Evolutionary conservation across 805 yeast genomes (phyloP), one percentile per base, ranked within the genome.

Genomic region (Vanderwaltozyma polyspora): DNA sequence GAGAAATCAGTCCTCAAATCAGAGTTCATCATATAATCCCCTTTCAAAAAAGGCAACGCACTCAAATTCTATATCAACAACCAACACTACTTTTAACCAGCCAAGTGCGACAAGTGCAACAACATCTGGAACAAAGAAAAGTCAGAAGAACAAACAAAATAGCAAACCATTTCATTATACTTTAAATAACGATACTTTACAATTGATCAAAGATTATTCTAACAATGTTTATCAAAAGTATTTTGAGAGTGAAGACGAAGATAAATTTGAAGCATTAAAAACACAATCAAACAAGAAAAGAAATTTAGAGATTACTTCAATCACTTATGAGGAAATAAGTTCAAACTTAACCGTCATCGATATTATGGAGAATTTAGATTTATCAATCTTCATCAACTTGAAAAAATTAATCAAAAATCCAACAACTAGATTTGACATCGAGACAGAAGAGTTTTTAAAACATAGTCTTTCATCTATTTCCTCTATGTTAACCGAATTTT

Each of bases 401-500:
- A 42, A 41, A 28, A 39, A 43, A 14, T 43, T 55, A 16, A 44
- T 51, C 12, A 43, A 40, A 13, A 34, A 35, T 11, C 45, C 43
- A 18, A 39, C 3, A 3, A 22, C 23, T 5, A n/a, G 14, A 12
- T 19, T n/a, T 27, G 55, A 48, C 25, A 31, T 31, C 6, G 56
- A 51, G 28, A 42, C 45, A 17, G 48, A 48, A 31, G 55, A 51
- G 28, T 46, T 51, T 28, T 38, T 50, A 27, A 45, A 46, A 19
- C 52, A 50, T 36, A 40, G 46, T 4, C 34, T 47, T 28, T 41
- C 46, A 10, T 35, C 48, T 1, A 36, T 43, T 8, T 43, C 49
- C 11, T 24, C 43, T 8, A 19, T 47, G 9, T 42, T 76, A 5
- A 62, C 76, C 11, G 91, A 82, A 32, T 83, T 80, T 50, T 70